phyloP scores from a whole-genome alignment of 1,139 yeast species.

The Saccharomycopsis crataegensis region DNA sequence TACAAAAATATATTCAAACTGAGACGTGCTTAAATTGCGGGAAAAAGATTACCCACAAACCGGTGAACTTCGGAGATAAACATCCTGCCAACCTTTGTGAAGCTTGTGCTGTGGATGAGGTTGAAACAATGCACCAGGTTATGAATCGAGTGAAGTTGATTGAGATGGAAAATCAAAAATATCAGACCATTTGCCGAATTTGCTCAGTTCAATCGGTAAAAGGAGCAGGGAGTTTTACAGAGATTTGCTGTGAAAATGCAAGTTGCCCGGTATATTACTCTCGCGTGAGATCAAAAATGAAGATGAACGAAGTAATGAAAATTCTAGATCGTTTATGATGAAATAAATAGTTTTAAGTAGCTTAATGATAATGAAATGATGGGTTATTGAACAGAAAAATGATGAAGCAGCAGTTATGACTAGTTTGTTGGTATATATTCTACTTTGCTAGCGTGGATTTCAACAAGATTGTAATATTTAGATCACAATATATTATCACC shows the following conservation, averaged over 20 bases:
- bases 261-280: constrained; percentile 34
- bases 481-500: too few species aligned
- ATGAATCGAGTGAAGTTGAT: constrained; percentile 20
- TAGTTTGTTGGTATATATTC: too few species aligned
- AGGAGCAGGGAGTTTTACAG: constrained; percentile 21
- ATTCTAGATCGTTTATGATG: neutral
- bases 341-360: too few species aligned
- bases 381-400: too few species aligned
- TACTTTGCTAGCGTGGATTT: too few species aligned
- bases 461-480: too few species aligned
- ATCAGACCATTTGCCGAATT: constrained; percentile 27
- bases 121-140: constrained; percentile 23
- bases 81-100: constrained; percentile 22
- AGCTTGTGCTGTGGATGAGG: constrained; percentile 29
- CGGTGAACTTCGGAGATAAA: neutral
- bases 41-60: neutral
- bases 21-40: constrained; percentile 24
- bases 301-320: neutral
- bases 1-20: constrained; percentile 23
- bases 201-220: constrained; percentile 26
- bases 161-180: constrained; percentile 23
- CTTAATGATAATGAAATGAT: too few species aligned
- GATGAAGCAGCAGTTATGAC: too few species aligned
- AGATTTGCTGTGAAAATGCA: constrained; percentile 28
- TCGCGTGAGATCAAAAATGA: neutral